phyloP scores from a whole-genome alignment of 2,329 filamentous ascomycete genomes.

The Biscogniauxia mediterranea region DNA sequence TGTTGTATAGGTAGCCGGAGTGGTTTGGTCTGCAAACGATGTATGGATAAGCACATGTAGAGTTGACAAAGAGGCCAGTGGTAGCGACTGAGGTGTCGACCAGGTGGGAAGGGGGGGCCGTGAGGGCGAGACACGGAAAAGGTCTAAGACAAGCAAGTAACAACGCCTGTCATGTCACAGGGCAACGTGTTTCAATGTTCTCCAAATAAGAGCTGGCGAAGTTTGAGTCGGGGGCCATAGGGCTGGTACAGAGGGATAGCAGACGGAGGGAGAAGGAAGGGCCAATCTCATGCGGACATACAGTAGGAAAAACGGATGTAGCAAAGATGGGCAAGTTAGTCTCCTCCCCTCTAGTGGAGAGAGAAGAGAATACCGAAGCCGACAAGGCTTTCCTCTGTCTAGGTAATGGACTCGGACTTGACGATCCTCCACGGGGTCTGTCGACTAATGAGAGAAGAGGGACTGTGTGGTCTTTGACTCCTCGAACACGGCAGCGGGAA shows the following conservation, averaged over 20 bases:
- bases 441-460: neutral
- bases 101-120: neutral
- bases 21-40: neutral
- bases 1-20: neutral
- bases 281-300: neutral
- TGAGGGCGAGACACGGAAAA: neutral
- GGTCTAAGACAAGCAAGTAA: neutral
- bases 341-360: too few relatives aligned
- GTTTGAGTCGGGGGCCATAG: neutral
- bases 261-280: too few relatives aligned
- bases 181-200: too few relatives aligned
- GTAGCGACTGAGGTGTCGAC: neutral
- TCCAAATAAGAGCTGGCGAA: neutral
- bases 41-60: neutral
- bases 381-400: constrained; percentile 1
- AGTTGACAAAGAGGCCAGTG: neutral
- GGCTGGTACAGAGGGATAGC: too few relatives aligned
- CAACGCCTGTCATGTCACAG: neutral
- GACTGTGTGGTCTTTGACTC: neutral
- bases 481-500: neutral
- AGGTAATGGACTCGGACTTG: neutral
- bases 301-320: neutral
- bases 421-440: constrained; percentile 3
- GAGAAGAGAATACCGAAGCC: too few relatives aligned
- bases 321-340: neutral